Base-by-base conservation (phyloP, 2,329 filamentous ascomycete species). In the Chaetomiaceae sp. region DNA sequence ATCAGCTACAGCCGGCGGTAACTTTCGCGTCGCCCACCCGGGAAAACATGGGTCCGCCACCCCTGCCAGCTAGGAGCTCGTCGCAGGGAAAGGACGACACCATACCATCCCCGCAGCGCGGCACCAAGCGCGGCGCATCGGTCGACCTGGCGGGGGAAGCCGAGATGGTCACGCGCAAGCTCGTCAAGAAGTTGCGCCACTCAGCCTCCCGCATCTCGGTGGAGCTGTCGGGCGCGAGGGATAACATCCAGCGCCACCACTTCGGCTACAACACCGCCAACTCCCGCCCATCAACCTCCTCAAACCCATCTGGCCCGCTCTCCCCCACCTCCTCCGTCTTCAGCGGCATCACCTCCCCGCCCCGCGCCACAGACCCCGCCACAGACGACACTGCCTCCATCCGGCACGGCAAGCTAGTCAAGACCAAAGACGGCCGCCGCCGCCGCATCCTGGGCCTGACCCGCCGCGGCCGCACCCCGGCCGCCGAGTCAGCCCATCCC, bases 131-230 rank as follows among this genome's bases (percentile, higher is more conserved):
- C 32, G 62, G 64, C 12, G 65, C 40, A 26, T 51, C 45, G 20
- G 40, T 35, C n/a, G 53, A 49, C 34, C 34, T 47, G 2, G 46
- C 45, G 7, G 51, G 50, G 5, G 50, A 51, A 17, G 48, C 51
- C 63, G 68, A 40, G 52, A 61, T 37, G 55, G 61, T 53, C 48
- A 51, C 59, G 39, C 57, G 59, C 37, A 69, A 67, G 52, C 63
- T 70, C 18, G 65, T 68, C 47, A 77, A 77, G 67, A 78, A 76
- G 60, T 63, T 79, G 39, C 73, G 77, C 45, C 74, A 75, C 63
- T 72, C 68, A 7, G 63, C 70, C 45, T 69, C 70, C n/a, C 64
- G 60, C 42, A 55, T 65, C 11, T 68, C 68, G 10, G 64, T 72
- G 50, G 66, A 75, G 50, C 52, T 70, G 22, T 34, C 50, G 14